phyloP scores from a whole-genome alignment of 164 flowering plant genomes.

The Umbilicus rupestris region DNA sequence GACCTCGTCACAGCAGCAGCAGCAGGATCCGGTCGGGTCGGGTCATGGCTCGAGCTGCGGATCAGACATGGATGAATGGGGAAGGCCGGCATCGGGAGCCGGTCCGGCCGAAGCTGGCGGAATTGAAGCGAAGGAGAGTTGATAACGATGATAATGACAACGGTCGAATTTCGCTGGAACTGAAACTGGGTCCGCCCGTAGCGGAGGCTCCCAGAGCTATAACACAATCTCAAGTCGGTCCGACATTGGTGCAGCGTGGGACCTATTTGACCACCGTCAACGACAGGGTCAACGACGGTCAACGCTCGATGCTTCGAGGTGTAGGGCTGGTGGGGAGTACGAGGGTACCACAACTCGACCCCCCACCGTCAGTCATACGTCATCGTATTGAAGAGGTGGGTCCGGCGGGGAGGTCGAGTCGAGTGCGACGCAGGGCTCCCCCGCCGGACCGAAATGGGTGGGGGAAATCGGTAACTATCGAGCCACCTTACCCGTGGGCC shows the following conservation, averaged over 20 bases:
- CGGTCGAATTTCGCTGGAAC: background rate
- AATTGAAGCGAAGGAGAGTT: too few species aligned
- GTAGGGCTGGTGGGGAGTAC: background rate
- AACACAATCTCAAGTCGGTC: too few species aligned
- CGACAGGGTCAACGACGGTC: background rate
- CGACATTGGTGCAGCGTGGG: background rate
- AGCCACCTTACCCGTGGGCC: conserved; percentile 32
- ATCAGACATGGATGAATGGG: too few species aligned
- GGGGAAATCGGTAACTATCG: background rate
- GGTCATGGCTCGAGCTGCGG: too few species aligned
- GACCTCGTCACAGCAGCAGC: too few species aligned
- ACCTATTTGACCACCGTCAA: background rate
- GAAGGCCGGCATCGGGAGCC: too few species aligned
- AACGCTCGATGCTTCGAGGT: background rate
- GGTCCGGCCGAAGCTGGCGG: too few species aligned
- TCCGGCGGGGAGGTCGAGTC: too few species aligned
- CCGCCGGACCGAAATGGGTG: background rate
- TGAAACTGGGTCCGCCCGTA: background rate
- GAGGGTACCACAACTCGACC: background rate
- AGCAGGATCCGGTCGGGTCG: too few species aligned
- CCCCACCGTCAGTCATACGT: too few species aligned
- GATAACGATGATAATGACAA: background rate
- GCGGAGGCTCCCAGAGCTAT: too few species aligned
- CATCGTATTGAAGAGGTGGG: too few species aligned
- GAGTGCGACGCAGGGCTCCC: background rate